phyloP scores from a whole-genome alignment of 2,329 filamentous ascomycete genomes.

The Colletotrichum lupini region DNA sequence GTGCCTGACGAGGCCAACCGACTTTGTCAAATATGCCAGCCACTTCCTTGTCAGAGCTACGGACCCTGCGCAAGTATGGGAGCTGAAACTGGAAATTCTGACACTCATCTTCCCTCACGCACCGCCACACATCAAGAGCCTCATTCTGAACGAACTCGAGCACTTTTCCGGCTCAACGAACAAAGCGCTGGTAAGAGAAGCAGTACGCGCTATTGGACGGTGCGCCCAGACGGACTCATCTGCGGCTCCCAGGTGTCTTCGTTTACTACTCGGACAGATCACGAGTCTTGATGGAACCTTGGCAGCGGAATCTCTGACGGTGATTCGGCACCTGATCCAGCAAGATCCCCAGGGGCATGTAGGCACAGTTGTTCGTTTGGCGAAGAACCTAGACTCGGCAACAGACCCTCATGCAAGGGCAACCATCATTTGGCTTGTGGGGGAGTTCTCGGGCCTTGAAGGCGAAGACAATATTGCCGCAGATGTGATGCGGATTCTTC shows the following conservation, averaged over 20 bases:
- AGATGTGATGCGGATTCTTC: slow-evolving; percentile 88
- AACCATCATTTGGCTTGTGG: slow-evolving; percentile 97
- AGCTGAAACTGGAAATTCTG: slow-evolving; percentile 89
- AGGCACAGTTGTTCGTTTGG: slow-evolving; percentile 87
- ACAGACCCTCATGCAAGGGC: slow-evolving; percentile 89
- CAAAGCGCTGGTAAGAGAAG: slow-evolving; percentile 83
- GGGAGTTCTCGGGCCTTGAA: slow-evolving; percentile 87
- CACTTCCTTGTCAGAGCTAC: slow-evolving; percentile 89
- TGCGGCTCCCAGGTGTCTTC: slow-evolving; percentile 82
- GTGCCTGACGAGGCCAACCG: slow-evolving; percentile 77
- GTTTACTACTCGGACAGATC: slow-evolving; percentile 86
- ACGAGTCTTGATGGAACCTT: slow-evolving; percentile 87
- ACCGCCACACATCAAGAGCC: slow-evolving; percentile 78
- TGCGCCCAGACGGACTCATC: slow-evolving; percentile 83
- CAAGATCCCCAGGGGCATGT: slow-evolving; percentile 84
- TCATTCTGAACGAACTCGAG: slow-evolving; percentile 92
- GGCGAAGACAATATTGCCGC: slow-evolving; percentile 90
- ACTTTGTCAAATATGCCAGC: slow-evolving; percentile 88
- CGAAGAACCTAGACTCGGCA: slow-evolving; percentile 90
- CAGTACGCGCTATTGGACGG: slow-evolving; percentile 90
- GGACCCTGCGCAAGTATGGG: slow-evolving; percentile 86
- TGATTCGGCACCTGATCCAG: slow-evolving; percentile 95
- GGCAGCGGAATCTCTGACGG: slow-evolving; percentile 92
- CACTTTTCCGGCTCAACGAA: slow-evolving; percentile 83
- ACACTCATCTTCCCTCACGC: slow-evolving; percentile 91